Evolutionary conservation across 805 yeast genomes (phyloP).

Genomic region (Wickerhamiella azyma): DNA sequence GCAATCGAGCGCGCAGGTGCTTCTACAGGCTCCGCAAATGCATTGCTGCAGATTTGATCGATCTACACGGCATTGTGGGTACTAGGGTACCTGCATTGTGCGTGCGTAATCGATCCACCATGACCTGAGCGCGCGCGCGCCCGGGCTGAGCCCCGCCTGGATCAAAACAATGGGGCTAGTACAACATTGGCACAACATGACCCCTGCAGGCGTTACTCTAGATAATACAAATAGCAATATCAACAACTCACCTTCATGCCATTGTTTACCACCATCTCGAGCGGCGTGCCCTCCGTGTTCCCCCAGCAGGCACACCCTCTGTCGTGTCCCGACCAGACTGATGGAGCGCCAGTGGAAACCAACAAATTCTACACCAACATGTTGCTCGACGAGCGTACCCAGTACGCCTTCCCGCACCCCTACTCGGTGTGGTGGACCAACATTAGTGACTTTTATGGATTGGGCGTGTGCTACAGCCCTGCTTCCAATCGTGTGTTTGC

Average conservation of each 20-base stretch:
- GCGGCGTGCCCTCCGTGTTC: slow-evolving; percentile 35
- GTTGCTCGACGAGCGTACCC: slow-evolving; percentile 41
- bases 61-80: no score
- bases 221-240: neutral
- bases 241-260: slow-evolving; percentile 11
- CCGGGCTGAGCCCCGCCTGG: no score
- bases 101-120: no score
- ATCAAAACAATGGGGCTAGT: neutral
- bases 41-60: no score
- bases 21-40: no score
- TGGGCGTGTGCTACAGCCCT: slow-evolving; percentile 49
- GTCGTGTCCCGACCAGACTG: slow-evolving; percentile 30
- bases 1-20: no score
- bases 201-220: no score
- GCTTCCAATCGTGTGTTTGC: slow-evolving; percentile 32
- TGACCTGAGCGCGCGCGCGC: no score
- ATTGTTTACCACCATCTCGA: slow-evolving; percentile 35
- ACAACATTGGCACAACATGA: neutral
- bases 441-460: slow-evolving; percentile 34
- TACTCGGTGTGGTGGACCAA: slow-evolving; percentile 48
- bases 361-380: slow-evolving; percentile 66
- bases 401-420: slow-evolving; percentile 53
- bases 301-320: slow-evolving; percentile 24
- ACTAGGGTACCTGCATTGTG: no score
- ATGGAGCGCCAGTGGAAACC: slow-evolving; percentile 42